Evolutionary conservation across 805 yeast genomes (phyloP), one percentile per base, ranked within the genome.

Genomic region (Yueomyces sp.): DNA sequence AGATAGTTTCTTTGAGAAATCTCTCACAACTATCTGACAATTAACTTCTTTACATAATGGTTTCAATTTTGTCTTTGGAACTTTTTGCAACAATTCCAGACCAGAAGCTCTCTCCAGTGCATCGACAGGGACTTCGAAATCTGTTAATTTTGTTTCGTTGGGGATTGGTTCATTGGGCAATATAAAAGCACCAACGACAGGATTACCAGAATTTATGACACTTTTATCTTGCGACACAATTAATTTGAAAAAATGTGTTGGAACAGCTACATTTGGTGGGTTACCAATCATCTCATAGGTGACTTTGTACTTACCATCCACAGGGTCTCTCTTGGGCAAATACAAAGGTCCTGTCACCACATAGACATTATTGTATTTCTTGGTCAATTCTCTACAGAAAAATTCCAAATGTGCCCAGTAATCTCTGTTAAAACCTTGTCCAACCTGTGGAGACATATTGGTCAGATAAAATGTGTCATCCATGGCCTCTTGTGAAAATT

Each of bases 351-450:
- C 98, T 0, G 97, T 92, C 57, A 92, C 81, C 36, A 92, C 72
- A 50, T 96, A 70, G 9, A 92, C 95, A 40, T 78, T 72, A 41
- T 73, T 74, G 61, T 84, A 92, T 42, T 69, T 68, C n/a, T 65
- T 54, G 4, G 95, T 83, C 49, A 90, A 70, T 44, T 85, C 71
- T 49, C 98, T 72, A 40, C 81, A 77, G 59, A 92, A 92, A 55
- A 84, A 83, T 63, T 92, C 98, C 47, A 92, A 77, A 60, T 87
- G 95, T 0, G 97, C 94, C 98, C 98, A 92, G 60, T 92, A 83
- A 60, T 92, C 97, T 53, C 98, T 73, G 65, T 92, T 92, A 68
- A 92, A 92, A 0, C 98, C 98, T 4, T 82, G 94, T 3, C 98
- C 98, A 3, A 92, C 95, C 62, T 92, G 98, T 1, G 98, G 98